Conservation (phyloP, 345 rosid species). For the Geranium brycei region DNA sequence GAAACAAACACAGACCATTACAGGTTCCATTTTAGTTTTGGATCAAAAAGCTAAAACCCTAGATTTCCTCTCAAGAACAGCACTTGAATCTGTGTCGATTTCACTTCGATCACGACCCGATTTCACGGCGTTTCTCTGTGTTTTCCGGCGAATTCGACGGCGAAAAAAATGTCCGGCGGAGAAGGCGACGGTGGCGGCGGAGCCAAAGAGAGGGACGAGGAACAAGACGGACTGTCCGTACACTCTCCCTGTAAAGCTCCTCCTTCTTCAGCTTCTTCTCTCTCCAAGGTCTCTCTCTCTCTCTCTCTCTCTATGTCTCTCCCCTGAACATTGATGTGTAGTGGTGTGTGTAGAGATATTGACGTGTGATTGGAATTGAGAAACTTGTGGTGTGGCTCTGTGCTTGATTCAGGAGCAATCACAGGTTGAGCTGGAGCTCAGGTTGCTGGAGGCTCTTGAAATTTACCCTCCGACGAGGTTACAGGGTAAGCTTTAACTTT, state of each 20-base stretch:
- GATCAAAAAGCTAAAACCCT: no score
- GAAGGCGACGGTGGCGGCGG: conserved; percentile 14
- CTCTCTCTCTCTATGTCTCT: no score
- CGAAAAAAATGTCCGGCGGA: conserved; percentile 11
- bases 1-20: no score
- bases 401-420: conserved; percentile 57
- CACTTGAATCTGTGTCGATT: no score
- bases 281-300: conserved; percentile 47
- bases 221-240: conserved; percentile 84
- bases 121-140: no score
- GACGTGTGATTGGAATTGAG: not conserved
- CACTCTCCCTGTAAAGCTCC: conserved; percentile 94
- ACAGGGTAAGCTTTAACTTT: no score
- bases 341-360: no score
- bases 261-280: conserved; percentile 92
- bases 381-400: not conserved
- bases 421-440: conserved; percentile 90
- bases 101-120: no score
- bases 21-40: no score
- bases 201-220: conserved; percentile 39
- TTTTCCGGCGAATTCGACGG: no score
- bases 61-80: no score
- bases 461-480: conserved; percentile 56
- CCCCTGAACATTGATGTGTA: not conserved
- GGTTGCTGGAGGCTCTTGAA: conserved; percentile 78